These are phyloP conservation scores for Plantago coronopus DNA, from an alignment of 305 asterid species.

Conservation along the genomic window DNA sequence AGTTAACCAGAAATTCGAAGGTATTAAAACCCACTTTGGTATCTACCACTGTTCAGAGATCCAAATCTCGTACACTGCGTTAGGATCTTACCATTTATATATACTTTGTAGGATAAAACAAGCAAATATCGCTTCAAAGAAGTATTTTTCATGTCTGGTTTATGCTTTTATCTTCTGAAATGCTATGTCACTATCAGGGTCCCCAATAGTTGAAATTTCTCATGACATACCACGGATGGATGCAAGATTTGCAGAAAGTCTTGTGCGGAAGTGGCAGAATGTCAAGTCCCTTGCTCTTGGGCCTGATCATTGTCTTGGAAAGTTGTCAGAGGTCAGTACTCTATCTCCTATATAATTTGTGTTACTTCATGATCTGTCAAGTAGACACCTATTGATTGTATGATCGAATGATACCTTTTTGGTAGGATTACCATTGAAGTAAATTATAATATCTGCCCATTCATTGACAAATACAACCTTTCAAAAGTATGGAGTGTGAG, in stretches of 20 bases:
- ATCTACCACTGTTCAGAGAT: no score
- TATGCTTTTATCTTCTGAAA: conserved; percentile 21
- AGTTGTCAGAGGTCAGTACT: conserved; percentile 60
- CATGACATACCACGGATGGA: conserved; percentile 76
- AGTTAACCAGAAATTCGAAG: no score
- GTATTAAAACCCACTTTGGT: no score
- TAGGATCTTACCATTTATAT: no score
- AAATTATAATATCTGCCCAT: no score
- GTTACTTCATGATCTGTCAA: not conserved
- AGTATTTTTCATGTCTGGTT: conserved; percentile 11
- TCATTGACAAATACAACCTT: no score
- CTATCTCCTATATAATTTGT: not conserved
- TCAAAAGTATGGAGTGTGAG: no score
- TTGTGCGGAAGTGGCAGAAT: conserved; percentile 87
- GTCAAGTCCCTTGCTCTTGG: conserved; percentile 91
- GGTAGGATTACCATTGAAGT: no score
- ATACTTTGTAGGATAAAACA: no score
- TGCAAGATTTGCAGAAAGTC: conserved; percentile 78
- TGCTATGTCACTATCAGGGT: conserved; percentile 38
- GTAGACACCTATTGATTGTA: not conserved
- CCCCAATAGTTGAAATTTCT: conserved; percentile 41
- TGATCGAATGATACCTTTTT: not conserved
- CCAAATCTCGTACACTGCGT: not conserved
- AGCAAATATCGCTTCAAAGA: not conserved
- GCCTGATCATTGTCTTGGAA: conserved; percentile 64